Evolutionary conservation across 2,329 filamentous ascomycete genomes (phyloP), one percentile per base, ranked within the genome.

Genomic region (Alternaria longipes): DNA sequence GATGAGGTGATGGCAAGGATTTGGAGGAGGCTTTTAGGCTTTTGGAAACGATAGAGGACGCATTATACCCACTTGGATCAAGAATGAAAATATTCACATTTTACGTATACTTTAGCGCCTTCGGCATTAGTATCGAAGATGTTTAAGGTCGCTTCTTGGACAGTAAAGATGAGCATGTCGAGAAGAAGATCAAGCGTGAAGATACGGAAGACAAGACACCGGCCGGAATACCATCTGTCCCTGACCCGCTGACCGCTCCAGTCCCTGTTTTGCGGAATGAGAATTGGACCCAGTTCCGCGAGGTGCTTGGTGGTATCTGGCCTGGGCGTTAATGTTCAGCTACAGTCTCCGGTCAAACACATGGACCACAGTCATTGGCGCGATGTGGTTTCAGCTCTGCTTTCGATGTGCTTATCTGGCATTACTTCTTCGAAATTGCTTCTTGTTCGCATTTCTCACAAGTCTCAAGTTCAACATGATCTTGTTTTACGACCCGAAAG

Each of bases 31-130:
- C 34, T 38, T n/a, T 38, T 38, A 38, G 8, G 46, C 3, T 34
- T n/a, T 24, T 49, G 41, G 36, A 40, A 46, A 50, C 26, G 30
- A 56, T 28, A 20, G 41, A 42, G 30, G 26, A 38, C 34, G 41
- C 57, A 49, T 57, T 60, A 63, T 63, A 63, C 60, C 60, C 60
- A 63, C 41, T 63, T 54, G 60, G 53, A 56, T 63, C 49, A 40
- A 63, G 60, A 63, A 54, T 63, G 60, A 51, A 51, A 28, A 32
- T 14, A 50, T 38, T 50, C 20, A 26, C 46, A 36, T 16, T 26
- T 50, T 34, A 36, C 5, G 11, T 11, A 30, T 11, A 30, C 9
- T 30, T 30, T 1, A 30, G 24, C 24, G 24, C 24, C 24, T 26
- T 2, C 24, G 24, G 7, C 24, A 26, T 26, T 26, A 26, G 24